Conservation (phyloP, 2,329 filamentous ascomycete species). For the Zalaria sp. region DNA sequence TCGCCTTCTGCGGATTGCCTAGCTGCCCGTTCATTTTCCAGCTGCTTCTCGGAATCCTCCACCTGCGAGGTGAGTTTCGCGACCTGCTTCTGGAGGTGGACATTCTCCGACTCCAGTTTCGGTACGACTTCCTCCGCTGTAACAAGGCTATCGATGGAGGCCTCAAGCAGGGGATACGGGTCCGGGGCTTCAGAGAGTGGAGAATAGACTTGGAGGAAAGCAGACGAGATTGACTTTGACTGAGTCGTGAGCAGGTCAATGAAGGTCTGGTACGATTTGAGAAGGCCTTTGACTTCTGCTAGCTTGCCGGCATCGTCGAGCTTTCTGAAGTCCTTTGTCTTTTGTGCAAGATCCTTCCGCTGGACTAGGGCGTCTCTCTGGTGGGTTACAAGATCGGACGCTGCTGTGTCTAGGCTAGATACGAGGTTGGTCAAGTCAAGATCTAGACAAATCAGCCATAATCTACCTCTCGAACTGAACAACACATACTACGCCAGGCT, state of each 20-base stretch:
- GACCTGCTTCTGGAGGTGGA: constrained; percentile 69
- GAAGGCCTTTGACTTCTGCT: constrained; percentile 70
- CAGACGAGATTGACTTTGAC: constrained; percentile 83
- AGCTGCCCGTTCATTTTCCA: constrained; percentile 63
- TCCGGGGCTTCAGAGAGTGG: constrained; percentile 91
- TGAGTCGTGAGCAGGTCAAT: constrained; percentile 95
- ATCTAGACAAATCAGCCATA: constrained; percentile 36
- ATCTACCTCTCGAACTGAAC: not conserved
- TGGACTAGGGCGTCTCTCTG: constrained; percentile 94
- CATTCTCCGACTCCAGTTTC: constrained; percentile 76
- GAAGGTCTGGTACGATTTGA: constrained; percentile 89
- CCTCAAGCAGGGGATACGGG: constrained; percentile 89
- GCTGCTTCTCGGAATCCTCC: constrained; percentile 64
- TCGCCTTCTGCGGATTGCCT: constrained; percentile 63
- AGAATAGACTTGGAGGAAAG: constrained; percentile 86
- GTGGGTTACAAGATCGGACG: constrained; percentile 86
- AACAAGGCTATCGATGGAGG: constrained; percentile 86
- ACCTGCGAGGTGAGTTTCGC: constrained; percentile 63
- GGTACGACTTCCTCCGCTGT: constrained; percentile 85
- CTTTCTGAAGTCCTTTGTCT: constrained; percentile 96
- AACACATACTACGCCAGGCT: constrained; percentile 70
- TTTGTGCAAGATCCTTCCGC: constrained; percentile 93
- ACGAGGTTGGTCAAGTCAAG: constrained; percentile 78
- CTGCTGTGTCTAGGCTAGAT: constrained; percentile 75
- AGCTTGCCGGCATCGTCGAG: constrained; percentile 80